A percentile compares a stretch with the other conserved stretches of the same genome.
Conservation (phyloP, 2,329 filamentous ascomycete genomes). For the Paraphoma sp. region DNA sequence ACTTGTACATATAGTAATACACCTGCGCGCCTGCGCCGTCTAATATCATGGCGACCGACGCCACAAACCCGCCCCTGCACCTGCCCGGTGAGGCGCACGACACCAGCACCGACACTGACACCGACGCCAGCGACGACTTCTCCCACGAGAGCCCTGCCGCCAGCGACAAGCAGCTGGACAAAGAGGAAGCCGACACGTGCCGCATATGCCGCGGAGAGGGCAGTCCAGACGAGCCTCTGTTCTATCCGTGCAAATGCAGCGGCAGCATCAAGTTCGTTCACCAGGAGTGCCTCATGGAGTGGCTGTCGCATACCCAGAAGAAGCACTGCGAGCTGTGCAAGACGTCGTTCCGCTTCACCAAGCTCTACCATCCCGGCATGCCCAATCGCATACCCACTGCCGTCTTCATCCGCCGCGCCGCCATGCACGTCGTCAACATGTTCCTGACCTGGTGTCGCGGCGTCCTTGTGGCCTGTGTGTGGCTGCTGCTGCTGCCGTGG, state of each 20-base stretch:
- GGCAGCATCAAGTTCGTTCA: constrained; percentile 99
- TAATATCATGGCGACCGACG: constrained; percentile 30
- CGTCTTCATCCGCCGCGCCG: constrained; percentile 80
- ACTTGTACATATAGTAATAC: not conserved
- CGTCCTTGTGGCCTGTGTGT: constrained; percentile 80
- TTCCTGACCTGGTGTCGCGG: constrained; percentile 80
- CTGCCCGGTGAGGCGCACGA: constrained; percentile 18
- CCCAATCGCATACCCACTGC: constrained; percentile 79
- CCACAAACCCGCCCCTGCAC: constrained; percentile 18
- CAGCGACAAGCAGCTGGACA: constrained; percentile 41
- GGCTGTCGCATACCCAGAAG: constrained; percentile 98
- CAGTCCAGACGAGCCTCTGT: constrained; percentile 81
- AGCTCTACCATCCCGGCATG: constrained; percentile 95
- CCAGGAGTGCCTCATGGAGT: constrained; percentile 98
- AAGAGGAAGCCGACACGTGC: constrained; percentile 78
- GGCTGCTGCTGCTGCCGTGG: constrained; percentile 88
- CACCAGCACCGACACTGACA: constrained; percentile 1
- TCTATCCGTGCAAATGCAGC: constrained; percentile 98
- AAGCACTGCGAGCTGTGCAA: constrained; percentile 99
- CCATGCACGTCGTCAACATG: constrained; percentile 74
- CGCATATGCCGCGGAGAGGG: constrained; percentile 95
- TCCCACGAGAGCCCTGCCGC: constrained; percentile 42
- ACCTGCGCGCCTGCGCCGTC: no score
- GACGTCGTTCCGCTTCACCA: constrained; percentile 96
- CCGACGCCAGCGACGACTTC: constrained; percentile 5